Evolutionary conservation across 2,329 filamentous ascomycete species (phyloP).

Genomic region (Aspergillus flavus): DNA sequence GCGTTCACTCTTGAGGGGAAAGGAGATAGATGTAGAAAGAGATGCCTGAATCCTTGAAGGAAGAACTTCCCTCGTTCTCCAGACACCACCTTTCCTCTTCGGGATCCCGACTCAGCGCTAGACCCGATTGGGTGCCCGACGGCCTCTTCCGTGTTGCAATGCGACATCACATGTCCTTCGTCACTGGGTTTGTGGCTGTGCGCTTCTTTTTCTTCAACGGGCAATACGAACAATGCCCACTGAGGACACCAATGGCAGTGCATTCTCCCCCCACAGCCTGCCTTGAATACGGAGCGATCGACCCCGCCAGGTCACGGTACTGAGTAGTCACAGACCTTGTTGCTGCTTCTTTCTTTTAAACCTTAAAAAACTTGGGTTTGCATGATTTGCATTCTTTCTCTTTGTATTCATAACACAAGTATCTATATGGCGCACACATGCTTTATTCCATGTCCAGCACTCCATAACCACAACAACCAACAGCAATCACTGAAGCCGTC

Average conservation of each 20-base stretch:
- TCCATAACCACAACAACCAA: not conserved
- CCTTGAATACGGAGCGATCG: not conserved
- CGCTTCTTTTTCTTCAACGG: not conserved
- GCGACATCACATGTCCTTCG: conserved; percentile 3
- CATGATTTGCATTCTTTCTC: not conserved
- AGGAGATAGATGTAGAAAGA: not conserved
- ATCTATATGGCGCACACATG: not conserved
- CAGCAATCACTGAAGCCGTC: not conserved
- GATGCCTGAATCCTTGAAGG: not conserved
- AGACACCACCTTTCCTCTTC: conserved; percentile 7
- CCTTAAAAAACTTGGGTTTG: not conserved
- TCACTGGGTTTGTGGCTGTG: not conserved
- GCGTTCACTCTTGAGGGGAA: not conserved
- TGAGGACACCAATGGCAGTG: not conserved
- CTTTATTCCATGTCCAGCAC: not conserved
- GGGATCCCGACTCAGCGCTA: conserved; percentile 8
- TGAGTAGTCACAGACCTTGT: not conserved
- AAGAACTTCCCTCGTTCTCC: not conserved
- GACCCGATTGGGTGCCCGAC: conserved; percentile 3
- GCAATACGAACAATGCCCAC: not conserved
- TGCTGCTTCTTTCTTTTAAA: not conserved
- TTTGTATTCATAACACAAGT: not conserved
- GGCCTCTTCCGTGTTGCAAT: not conserved
- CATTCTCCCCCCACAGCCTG: not conserved
- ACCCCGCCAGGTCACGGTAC: not conserved